These are phyloP conservation scores for Aspergillus nomiae DNA, from an alignment of 2,329 filamentous ascomycete species.

Conservation along the genomic window DNA sequence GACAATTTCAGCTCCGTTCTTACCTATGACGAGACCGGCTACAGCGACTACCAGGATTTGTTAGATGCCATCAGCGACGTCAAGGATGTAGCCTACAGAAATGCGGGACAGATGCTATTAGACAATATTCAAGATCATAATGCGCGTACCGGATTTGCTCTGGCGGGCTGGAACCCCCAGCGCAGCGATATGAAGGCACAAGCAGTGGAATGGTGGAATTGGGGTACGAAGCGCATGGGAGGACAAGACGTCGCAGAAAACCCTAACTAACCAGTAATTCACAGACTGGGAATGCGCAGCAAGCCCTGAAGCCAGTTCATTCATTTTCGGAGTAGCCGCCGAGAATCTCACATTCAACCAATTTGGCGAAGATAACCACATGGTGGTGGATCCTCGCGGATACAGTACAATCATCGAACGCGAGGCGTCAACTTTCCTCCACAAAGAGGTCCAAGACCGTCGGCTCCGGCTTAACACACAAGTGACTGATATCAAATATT, in stretches of 20 bases:
- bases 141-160: constrained; percentile 58
- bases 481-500: constrained; percentile 59
- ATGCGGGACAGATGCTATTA: constrained; percentile 59
- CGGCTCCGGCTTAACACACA: constrained; percentile 61
- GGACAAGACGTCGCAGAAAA: background rate
- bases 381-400: constrained; percentile 63
- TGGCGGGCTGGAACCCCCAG: constrained; percentile 65
- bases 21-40: constrained; percentile 63
- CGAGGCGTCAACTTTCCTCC: constrained; percentile 61
- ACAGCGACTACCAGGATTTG: constrained; percentile 52
- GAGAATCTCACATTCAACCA: constrained; percentile 65
- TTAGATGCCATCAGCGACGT: constrained; percentile 54
- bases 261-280: constrained; percentile 4
- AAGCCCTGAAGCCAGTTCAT: constrained; percentile 58
- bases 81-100: constrained; percentile 49
- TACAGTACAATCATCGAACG: constrained; percentile 61
- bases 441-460: constrained; percentile 47
- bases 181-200: constrained; percentile 56
- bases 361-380: constrained; percentile 63
- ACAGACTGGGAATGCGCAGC: constrained; percentile 63
- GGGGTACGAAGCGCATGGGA: constrained; percentile 30
- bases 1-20: constrained; percentile 62
- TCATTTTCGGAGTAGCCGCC: constrained; percentile 57
- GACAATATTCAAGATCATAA: constrained; percentile 65
- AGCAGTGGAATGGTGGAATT: constrained; percentile 63